Evolutionary conservation across 805 yeast genomes (phyloP), one percentile per base, ranked within the genome.

Genomic region (Kodamaea neixiangensis): DNA sequence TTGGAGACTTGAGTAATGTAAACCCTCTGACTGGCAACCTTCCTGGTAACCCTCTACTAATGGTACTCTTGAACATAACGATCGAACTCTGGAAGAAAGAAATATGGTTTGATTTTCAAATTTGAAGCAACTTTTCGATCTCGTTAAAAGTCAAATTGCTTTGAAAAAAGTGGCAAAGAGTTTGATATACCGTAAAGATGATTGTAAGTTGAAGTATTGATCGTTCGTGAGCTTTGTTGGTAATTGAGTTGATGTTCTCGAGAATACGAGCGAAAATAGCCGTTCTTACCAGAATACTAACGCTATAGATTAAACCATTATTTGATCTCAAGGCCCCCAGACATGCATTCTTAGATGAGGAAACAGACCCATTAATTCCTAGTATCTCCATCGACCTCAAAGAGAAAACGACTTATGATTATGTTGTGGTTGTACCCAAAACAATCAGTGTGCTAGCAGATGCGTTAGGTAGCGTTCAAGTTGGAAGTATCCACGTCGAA

Each of bases 241-340:
- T 14, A 35, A 14, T n/a, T 15, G 40, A 14, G 11, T n/a, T 35
- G 11, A 35, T 17, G n/a, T n/a, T n/a, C n/a, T n/a, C n/a, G n/a
- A n/a, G n/a, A n/a, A n/a, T n/a, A n/a, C n/a, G n/a, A n/a, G n/a
- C n/a, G n/a, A n/a, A n/a, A n/a, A n/a, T n/a, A n/a, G n/a, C n/a
- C n/a, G n/a, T n/a, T n/a, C n/a, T n/a, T n/a, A n/a, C n/a, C n/a
- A n/a, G n/a, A 22, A 14, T 31, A 31, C 44, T 44, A 49, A 52
- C 50, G 38, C 43, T 10, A 2, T 20, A 76, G 80, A 67, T 80
- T 46, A 76, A 78, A 68, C 83, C 81, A 38, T 72, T 80, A 76
- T 29, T 41, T 31, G 67, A 70, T 20, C 58, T 65, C 43, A 77
- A 75, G 31, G 66, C 76, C n/a, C 78, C 81, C 15, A 77, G 86